Evolutionary conservation across 495 filamentous ascomycete genomes (phyloP), one percentile per base, ranked within the genome.

Genomic region (Xylaria scruposa): DNA sequence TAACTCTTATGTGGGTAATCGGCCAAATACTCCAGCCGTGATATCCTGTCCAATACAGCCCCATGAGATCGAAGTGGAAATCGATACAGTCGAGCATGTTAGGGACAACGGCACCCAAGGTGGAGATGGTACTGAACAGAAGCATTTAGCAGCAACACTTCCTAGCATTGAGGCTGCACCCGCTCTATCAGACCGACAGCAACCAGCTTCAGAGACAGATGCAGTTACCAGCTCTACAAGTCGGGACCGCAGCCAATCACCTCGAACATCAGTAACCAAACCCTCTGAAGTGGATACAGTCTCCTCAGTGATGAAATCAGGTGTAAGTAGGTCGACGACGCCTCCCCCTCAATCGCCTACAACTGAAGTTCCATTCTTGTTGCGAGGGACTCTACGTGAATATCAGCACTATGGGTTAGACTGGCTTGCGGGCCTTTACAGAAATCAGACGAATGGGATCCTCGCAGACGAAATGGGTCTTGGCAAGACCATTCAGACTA

Each of bases 391-490:
- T 2, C 85, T 99, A 19, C 93, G 97, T 80, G 94, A 97, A 81
- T 99, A 99, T 76, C 97, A 99, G 72, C 97, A 98, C 76, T 92
- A 91, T 78, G 97, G 97, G 12, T 84, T 99, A 17, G 97, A 99
- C 77, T 99, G 97, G 97, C 91, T 99, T 53, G 94, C 94, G 8
- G 90, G 91, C 1, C 87, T 98, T 5, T 97, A 99, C 81, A 90
- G 90, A n/a, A 95, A 93, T 71, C 88, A 93, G 71, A 96, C 94
- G 62, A 99, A 99, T 78, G 97, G 97, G 51, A 99, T 99, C 63
- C 85, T 99, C n/a, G 97, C 97, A 5, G 97, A 99, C 77, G 97
- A 99, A 77, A 99, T 99, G 97, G 97, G 97, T 75, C 89, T 99
- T 31, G 97, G 97, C 1, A 99, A 99, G 80, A 99, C 97, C 0